phyloP scores from a whole-genome alignment of 208 protist genomes.

The Phytomonas francai region DNA sequence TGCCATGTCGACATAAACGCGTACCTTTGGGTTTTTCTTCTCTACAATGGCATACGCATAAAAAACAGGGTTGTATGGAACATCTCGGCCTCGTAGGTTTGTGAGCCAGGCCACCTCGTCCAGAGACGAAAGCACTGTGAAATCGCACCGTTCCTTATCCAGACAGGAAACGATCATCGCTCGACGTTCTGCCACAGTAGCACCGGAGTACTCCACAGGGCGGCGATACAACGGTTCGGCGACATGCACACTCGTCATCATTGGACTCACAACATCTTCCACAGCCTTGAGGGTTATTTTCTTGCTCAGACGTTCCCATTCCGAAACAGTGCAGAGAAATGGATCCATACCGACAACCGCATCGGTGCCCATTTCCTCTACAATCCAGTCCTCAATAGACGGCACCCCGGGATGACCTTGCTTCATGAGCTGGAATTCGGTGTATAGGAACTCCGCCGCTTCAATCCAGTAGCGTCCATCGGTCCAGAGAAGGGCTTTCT shows the following conservation, averaged over 20 bases:
- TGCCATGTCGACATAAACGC: slow-evolving; percentile 19
- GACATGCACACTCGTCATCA: background rate
- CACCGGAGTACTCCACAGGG: slow-evolving; percentile 62
- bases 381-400: slow-evolving; percentile 66
- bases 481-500: slow-evolving; percentile 92
- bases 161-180: slow-evolving; percentile 33
- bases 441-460: slow-evolving; percentile 76
- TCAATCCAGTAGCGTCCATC: slow-evolving; percentile 97
- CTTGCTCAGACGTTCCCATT: slow-evolving; percentile 64
- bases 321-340: slow-evolving; percentile 57
- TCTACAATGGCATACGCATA: slow-evolving; percentile 77
- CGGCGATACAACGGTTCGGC: slow-evolving; percentile 32
- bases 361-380: slow-evolving; percentile 27
- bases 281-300: slow-evolving; percentile 52
- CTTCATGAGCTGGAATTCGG: slow-evolving; percentile 84
- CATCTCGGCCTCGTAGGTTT: slow-evolving; percentile 84
- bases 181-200: slow-evolving; percentile 48
- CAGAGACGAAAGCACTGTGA: slow-evolving; percentile 79
- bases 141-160: slow-evolving; percentile 39
- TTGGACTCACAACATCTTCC: slow-evolving; percentile 34
- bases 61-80: slow-evolving; percentile 90
- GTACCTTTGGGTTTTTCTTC: slow-evolving; percentile 24
- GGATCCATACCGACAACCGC: slow-evolving; percentile 57
- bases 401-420: slow-evolving; percentile 46
- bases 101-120: slow-evolving; percentile 91